Evolutionary conservation across 2,329 filamentous ascomycete species (phyloP), one percentile per base, ranked within the genome.

Genomic region (Calonectria naviculata): DNA sequence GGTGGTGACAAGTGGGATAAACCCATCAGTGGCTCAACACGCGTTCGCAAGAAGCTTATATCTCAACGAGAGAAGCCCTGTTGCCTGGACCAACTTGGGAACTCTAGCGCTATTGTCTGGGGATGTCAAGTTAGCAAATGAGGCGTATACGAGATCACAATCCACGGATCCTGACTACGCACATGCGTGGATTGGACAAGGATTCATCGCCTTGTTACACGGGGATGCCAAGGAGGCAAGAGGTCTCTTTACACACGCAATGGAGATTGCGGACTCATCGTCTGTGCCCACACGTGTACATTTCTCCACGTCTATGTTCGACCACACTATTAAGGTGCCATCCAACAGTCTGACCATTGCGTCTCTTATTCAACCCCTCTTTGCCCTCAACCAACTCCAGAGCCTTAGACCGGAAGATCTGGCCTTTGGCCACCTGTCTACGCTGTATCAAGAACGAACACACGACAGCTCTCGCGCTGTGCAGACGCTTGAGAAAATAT

Each of bases 81-180:
- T 93, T 74, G 89, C 92, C 0, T 99, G 97, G 97, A 94, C 95
- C 0, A 98, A 99, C 76, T 85, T 99, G 1, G 97, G 95, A 9
- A 92, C 94, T 0, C 86, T 99, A 10, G 97, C 97, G 70, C 87
- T 98, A 19, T 83, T 97, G 5, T 93, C 97, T 74, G 93, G 93
- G 68, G 97, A 99, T 77, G 83, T 92, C 24, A 89, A 95, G 78
- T 88, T 98, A n/a, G 95, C 97, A 7, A 97, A 97, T 78, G 91
- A 95, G 75, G 93, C 94, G 0, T 98, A 98, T 81, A 95, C 94
- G 2, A 90, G 95, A 73, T 95, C 95, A 4, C 97, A 99, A 81
- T 98, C 95, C 1, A 94, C 94, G 5, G 97, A 99, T 80, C 97
- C 97, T 0, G 96, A 98, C 74, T 98, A 96, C 79, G 92, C 95